phyloP scores from a whole-genome alignment of 768 basidiomycete species.

The Lentinula edodes region DNA sequence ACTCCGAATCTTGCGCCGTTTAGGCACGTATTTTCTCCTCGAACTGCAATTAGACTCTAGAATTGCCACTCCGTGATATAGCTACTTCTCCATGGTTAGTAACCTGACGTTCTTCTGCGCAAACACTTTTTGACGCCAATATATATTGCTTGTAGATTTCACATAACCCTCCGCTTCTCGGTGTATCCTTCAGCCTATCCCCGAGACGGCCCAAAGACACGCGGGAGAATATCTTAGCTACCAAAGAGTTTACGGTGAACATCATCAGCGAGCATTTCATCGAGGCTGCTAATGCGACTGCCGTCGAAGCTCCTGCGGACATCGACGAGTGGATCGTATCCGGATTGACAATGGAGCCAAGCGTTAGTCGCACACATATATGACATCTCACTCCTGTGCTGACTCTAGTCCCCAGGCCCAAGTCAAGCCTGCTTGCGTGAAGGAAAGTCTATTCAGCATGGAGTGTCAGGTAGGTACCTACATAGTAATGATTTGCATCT shows the following conservation, averaged over 20 bases:
- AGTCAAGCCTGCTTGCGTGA: slow-evolving; percentile 48
- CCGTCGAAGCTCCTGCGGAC: slow-evolving; percentile 48
- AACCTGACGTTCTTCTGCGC: slow-evolving; percentile 13
- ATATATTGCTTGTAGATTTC: slow-evolving; percentile 34
- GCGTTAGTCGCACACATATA: slow-evolving; percentile 31
- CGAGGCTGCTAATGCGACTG: slow-evolving; percentile 51
- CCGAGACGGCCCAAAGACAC: slow-evolving; percentile 51
- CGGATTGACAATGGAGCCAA: slow-evolving; percentile 48
- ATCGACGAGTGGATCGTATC: slow-evolving; percentile 57
- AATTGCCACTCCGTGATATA: slow-evolving; percentile 9
- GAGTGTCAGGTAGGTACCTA: slow-evolving; percentile 52
- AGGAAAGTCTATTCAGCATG: slow-evolving; percentile 52
- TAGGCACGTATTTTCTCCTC: slow-evolving; percentile 33
- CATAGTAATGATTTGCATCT: slow-evolving; percentile 8
- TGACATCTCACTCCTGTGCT: neutral
- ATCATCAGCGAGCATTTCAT: slow-evolving; percentile 64
- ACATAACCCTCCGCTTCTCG: slow-evolving; percentile 61
- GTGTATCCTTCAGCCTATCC: slow-evolving; percentile 50
- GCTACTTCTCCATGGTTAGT: slow-evolving; percentile 59
- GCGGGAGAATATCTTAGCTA: slow-evolving; percentile 55
- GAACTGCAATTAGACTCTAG: neutral
- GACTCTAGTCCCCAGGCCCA: slow-evolving; percentile 25
- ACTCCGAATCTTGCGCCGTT: slow-evolving; percentile 61
- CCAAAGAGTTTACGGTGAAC: slow-evolving; percentile 66
- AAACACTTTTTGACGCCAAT: slow-evolving; percentile 7